These are phyloP conservation scores for Xylaria castorea DNA, from an alignment of 495 filamentous ascomycete genomes.

Conservation along the genomic window DNA sequence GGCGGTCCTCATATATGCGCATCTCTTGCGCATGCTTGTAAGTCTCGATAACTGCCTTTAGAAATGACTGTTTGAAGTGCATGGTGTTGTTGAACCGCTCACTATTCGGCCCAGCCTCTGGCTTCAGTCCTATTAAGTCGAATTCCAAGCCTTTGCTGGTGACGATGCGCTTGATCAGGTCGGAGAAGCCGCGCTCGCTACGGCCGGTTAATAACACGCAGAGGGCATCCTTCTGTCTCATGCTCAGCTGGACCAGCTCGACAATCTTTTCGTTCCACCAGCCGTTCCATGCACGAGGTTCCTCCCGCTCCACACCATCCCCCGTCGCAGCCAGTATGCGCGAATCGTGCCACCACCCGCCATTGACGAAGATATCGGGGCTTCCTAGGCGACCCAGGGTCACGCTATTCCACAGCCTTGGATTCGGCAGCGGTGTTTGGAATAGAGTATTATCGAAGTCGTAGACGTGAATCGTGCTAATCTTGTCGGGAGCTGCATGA, in stretches of 20 bases:
- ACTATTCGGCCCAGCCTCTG: slow-evolving; percentile 76
- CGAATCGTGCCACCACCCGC: slow-evolving; percentile 97
- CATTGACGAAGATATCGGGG: slow-evolving; percentile 77
- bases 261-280: slow-evolving; percentile 99
- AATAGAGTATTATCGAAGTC: slow-evolving; percentile 99
- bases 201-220: slow-evolving; percentile 91
- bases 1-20: slow-evolving; percentile 67
- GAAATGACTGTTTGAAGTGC: slow-evolving; percentile 84
- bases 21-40: slow-evolving; percentile 86
- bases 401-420: slow-evolving; percentile 79
- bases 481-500: slow-evolving; percentile 62
- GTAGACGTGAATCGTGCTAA: slow-evolving; percentile 89
- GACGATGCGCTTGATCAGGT: slow-evolving; percentile 84
- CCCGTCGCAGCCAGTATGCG: slow-evolving; percentile 86
- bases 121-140: slow-evolving; percentile 89
- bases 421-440: slow-evolving; percentile 85
- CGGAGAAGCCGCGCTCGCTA: slow-evolving; percentile 73
- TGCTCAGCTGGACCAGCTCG: slow-evolving; percentile 78
- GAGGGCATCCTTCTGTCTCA: slow-evolving; percentile 86
- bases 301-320: slow-evolving; percentile 81
- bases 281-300: slow-evolving; percentile 82
- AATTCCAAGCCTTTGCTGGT: slow-evolving; percentile 80
- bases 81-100: slow-evolving; percentile 81
- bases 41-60: slow-evolving; percentile 80
- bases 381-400: slow-evolving; percentile 78